Conservation (phyloP, 2,329 filamentous ascomycete genomes). For the Fusarium pininemorale region DNA sequence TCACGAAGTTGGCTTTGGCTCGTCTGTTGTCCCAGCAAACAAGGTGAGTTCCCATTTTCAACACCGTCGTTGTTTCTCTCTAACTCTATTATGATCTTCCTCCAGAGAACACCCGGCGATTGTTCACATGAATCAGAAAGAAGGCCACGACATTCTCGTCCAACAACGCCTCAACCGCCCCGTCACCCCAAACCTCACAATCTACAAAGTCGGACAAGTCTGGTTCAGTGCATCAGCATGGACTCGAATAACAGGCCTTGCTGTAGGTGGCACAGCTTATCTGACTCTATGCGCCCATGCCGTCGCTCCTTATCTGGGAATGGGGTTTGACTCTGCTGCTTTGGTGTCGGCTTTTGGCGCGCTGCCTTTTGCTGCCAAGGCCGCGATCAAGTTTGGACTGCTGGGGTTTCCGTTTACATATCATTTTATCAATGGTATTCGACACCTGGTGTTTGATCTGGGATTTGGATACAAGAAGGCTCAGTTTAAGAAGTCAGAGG, state of each 20-base stretch:
- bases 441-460: constrained; percentile 24
- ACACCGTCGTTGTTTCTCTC: background rate
- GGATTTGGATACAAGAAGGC: constrained; percentile 24
- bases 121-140: background rate
- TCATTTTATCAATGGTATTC: constrained; percentile 21
- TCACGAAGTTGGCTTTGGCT: background rate
- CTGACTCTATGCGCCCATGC: background rate
- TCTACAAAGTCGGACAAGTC: constrained; percentile 14
- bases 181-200: constrained; percentile 13
- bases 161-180: constrained; percentile 21
- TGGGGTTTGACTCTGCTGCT: constrained; percentile 1
- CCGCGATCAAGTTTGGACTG: constrained; percentile 11
- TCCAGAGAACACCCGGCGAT: background rate
- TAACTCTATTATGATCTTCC: background rate
- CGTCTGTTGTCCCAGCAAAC: constrained; percentile 14
- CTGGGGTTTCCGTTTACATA: constrained; percentile 21
- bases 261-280: constrained; percentile 15
- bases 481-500: constrained; percentile 15
- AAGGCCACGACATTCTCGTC: constrained; percentile 7
- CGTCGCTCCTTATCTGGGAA: constrained; percentile 8
- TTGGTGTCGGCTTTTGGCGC: constrained; percentile 4
- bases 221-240: constrained; percentile 30
- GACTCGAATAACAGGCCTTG: constrained; percentile 20
- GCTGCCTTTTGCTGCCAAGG: constrained; percentile 5
- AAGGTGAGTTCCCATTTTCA: background rate